Evolutionary conservation across 2,329 filamentous ascomycete genomes (phyloP).

Genomic region (Thielaviopsis populi): DNA sequence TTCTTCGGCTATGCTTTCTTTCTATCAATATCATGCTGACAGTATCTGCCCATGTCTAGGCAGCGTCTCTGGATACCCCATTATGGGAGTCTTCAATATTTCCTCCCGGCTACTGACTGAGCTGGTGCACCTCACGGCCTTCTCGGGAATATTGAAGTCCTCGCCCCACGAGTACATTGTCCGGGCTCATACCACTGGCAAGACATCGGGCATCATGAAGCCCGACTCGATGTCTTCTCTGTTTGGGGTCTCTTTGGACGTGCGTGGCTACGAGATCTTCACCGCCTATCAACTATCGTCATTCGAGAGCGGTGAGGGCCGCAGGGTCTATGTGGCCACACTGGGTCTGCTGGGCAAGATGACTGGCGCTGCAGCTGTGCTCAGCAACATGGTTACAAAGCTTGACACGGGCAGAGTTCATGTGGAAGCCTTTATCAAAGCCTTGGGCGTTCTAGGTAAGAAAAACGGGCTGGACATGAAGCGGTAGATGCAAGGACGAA

Average conservation of each 20-base stretch:
- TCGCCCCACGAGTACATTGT: conserved; percentile 49
- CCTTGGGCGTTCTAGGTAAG: conserved; percentile 57
- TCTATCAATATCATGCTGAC: neutral
- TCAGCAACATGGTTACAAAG: conserved; percentile 41
- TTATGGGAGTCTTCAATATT: conserved; percentile 78
- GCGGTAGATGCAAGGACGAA: neutral
- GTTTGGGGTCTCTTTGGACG: conserved; percentile 46
- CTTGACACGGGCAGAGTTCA: conserved; percentile 40
- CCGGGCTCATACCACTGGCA: conserved; percentile 53
- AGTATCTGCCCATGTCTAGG: conserved; percentile 23
- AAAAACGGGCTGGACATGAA: conserved; percentile 13
- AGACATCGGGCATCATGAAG: conserved; percentile 39
- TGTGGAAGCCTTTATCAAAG: conserved; percentile 59
- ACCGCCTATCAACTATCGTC: conserved; percentile 52
- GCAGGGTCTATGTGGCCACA: conserved; percentile 43
- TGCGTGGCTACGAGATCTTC: conserved; percentile 65
- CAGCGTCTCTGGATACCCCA: conserved; percentile 52
- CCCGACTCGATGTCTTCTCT: conserved; percentile 33
- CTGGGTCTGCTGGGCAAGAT: conserved; percentile 77
- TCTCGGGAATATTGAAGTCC: conserved; percentile 47
- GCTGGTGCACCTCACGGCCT: conserved; percentile 52
- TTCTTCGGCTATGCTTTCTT: neutral
- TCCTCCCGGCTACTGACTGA: conserved; percentile 47
- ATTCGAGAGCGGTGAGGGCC: conserved; percentile 33
- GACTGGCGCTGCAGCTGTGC: conserved; percentile 69